A percentile compares a stretch with the other conserved stretches of the same genome.
Evolutionary conservation across 2,329 filamentous ascomycete genomes (phyloP).

Genomic region (Apiospora pterosperma): DNA sequence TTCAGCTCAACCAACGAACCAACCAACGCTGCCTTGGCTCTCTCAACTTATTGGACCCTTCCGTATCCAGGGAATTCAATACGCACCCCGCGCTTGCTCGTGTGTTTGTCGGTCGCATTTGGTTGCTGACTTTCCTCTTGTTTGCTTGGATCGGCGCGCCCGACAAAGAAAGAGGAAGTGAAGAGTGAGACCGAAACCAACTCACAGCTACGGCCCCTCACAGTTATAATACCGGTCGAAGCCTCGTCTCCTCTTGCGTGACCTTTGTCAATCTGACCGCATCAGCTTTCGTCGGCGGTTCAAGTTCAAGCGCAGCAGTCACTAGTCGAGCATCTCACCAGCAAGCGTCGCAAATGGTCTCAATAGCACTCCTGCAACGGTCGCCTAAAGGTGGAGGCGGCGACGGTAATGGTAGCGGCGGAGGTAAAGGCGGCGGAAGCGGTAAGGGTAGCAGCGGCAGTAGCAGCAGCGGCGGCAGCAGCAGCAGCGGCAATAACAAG

Average conservation of each 20-base stretch:
- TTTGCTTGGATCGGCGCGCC: too few relatives aligned
- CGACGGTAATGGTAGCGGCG: neutral
- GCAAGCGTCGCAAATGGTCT: neutral
- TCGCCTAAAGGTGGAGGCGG: conserved; percentile 5
- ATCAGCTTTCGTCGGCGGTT: neutral
- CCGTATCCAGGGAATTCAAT: too few relatives aligned
- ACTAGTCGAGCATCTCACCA: neutral
- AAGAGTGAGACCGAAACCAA: neutral
- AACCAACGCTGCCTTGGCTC: neutral
- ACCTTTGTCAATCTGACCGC: neutral
- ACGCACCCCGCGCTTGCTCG: too few relatives aligned
- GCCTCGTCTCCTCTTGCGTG: neutral
- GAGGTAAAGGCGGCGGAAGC: neutral
- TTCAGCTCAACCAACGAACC: neutral
- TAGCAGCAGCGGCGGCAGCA: neutral
- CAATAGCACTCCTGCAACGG: neutral
- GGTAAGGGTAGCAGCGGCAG: neutral
- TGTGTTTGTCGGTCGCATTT: too few relatives aligned
- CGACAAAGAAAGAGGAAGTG: too few relatives aligned
- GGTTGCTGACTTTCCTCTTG: too few relatives aligned
- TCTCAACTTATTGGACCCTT: too few relatives aligned
- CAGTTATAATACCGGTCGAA: too few relatives aligned
- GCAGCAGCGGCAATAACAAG: neutral
- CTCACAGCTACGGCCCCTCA: neutral
- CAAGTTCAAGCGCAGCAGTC: neutral